Evolutionary conservation across 257 asterid species (phyloP), one percentile per base, ranked within the genome.

Genomic region (Solanum acaule): DNA sequence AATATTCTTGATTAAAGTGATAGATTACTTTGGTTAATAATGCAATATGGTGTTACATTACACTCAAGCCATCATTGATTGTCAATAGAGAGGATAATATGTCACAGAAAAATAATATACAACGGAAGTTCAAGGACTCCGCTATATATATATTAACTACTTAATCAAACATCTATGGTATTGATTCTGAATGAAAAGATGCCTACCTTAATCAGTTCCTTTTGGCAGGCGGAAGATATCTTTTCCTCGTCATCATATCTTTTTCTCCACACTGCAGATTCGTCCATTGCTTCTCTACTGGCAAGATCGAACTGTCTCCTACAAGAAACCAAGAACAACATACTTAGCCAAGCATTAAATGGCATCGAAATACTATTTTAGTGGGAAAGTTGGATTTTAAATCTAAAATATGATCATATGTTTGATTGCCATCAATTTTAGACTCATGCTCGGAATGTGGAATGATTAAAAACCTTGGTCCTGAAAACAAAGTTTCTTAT

Each of bases 221-320:
- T 91, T 23, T 44, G 88, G 93, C 98, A 97, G 84, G 37, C 87
- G 72, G 86, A 72, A 81, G 88, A 89, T 92, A 92, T 94, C 29
- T 89, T 93, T 0, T 86, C 90, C 96, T 97, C 99, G 0, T 83
- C 90, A 84, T 97, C 99, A 56, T 87, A 97, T 89, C 99, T 94
- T 89, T 89, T 90, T 90, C 99, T 94, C 99, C 99, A 97, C 90
- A 94, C 98, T 38, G 99, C 99, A 90, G 99, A 96, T 94, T 97
- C 99, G 90, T 97, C 99, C 99, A 97, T 93, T 85, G 99, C 99
- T 94, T 97, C 99, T 94, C 94, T 93, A 89, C 88, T 95, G 91
- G 99, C 99, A 91, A 96, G 98, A 93, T 97, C 98, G 90, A 97
- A 97, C 88, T 97, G 94, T 85, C 86, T 94, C 95, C 99, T 97